Percentiles rank a stretch among this genome's conserved stretches.
phyloP scores from a whole-genome alignment of 192 early-diverging fungal species.

The Cetraspora pellucida region DNA sequence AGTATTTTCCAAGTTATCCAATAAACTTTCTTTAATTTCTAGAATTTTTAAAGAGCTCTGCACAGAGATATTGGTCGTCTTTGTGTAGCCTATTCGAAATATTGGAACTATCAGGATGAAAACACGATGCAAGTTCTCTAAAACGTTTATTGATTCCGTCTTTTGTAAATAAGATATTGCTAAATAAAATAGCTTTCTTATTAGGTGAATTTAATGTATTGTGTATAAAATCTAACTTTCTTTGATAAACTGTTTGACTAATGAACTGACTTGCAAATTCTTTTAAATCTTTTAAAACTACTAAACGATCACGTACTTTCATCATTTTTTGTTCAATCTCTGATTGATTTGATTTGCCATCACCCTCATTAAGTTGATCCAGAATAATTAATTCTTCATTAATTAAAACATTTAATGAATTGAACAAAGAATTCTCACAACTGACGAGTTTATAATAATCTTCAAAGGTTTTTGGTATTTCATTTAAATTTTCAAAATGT shows the following conservation, averaged over 20 bases:
- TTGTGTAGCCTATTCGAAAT: not conserved
- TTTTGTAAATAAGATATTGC: not conserved
- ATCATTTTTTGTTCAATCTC: too few species aligned
- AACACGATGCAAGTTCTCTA: constrained; percentile 6
- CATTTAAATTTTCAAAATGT: not conserved
- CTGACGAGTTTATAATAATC: not conserved
- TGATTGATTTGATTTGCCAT: too few species aligned
- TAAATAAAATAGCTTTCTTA: constrained; percentile 3
- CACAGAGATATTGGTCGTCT: not conserved
- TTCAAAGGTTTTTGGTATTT: not conserved
- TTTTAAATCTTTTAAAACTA: too few species aligned
- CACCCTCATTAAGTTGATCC: too few species aligned
- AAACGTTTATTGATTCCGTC: not conserved
- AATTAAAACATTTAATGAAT: not conserved
- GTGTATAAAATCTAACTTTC: constrained; percentile 2
- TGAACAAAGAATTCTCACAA: not conserved
- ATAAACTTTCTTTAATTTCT: not conserved
- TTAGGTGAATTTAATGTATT: constrained; percentile 7
- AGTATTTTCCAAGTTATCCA: not conserved
- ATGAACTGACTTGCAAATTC: too few species aligned
- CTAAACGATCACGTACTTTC: too few species aligned
- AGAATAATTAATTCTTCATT: not conserved
- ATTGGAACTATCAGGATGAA: constrained; percentile 10
- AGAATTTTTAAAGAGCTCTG: not conserved
- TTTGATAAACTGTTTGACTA: not conserved